These are phyloP conservation scores for Hericium erinaceus DNA, from an alignment of 768 basidiomycete species.

Conservation along the genomic window DNA sequence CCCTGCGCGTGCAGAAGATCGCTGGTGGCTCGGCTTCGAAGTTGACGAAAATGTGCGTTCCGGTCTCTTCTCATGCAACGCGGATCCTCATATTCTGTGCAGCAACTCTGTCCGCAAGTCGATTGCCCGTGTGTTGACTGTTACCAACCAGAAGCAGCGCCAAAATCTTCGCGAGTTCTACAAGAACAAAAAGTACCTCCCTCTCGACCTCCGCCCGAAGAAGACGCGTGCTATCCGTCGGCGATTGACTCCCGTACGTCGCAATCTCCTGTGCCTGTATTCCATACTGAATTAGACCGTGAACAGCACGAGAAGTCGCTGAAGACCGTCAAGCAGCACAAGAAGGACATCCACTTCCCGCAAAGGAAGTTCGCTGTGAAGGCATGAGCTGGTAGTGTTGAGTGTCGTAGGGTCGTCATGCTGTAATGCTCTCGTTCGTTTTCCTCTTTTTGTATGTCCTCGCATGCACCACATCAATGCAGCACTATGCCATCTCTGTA, in stretches of 20 bases:
- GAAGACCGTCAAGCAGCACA: slow-evolving; percentile 88
- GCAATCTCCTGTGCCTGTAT: neutral
- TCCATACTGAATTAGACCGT: neutral
- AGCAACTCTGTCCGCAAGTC: slow-evolving; percentile 97
- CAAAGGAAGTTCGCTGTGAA: slow-evolving; percentile 91
- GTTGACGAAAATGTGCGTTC: slow-evolving; percentile 88
- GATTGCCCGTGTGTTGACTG: slow-evolving; percentile 95
- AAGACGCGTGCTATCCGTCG: slow-evolving; percentile 98
- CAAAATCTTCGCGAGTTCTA: slow-evolving; percentile 96
- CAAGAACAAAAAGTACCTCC: slow-evolving; percentile 93
- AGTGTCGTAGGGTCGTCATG: slow-evolving; percentile 15
- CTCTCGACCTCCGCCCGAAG: slow-evolving; percentile 96
- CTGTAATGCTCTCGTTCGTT: slow-evolving; percentile 22
- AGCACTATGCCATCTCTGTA: neutral
- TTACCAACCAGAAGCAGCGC: slow-evolving; percentile 97
- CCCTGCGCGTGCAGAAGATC: slow-evolving; percentile 95
- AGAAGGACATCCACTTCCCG: slow-evolving; percentile 94
- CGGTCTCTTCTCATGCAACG: neutral
- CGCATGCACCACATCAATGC: neutral
- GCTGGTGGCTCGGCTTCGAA: slow-evolving; percentile 92
- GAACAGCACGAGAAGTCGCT: slow-evolving; percentile 68
- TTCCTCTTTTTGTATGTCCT: slow-evolving; percentile 24
- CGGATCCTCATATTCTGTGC: slow-evolving; percentile 1
- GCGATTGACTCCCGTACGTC: slow-evolving; percentile 77
- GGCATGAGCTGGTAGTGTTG: slow-evolving; percentile 43